phyloP scores from a whole-genome alignment of 202 grass and related monocot genomes.

The Carex sylvatica region DNA sequence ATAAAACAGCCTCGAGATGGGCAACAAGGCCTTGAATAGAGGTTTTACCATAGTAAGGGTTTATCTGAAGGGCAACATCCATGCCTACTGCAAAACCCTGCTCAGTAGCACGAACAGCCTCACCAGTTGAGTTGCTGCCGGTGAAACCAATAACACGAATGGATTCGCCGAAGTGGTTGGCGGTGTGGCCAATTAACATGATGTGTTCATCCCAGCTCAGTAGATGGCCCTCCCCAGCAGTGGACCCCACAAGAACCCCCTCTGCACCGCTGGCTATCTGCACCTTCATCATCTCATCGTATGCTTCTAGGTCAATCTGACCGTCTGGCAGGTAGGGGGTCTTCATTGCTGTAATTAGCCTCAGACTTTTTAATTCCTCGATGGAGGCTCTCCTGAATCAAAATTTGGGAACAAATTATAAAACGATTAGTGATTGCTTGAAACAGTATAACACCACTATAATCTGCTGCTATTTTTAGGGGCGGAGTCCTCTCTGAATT shows the following conservation, averaged over 20 bases:
- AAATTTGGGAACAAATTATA: neutral
- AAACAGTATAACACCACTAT: neutral
- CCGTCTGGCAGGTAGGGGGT: slow-evolving; percentile 89
- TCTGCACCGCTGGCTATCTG: slow-evolving; percentile 66
- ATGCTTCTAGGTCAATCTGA: slow-evolving; percentile 87
- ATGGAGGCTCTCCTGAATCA: slow-evolving; percentile 24
- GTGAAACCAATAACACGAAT: slow-evolving; percentile 86
- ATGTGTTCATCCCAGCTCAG: slow-evolving; percentile 94
- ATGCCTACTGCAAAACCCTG: slow-evolving; percentile 81
- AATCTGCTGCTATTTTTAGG: neutral
- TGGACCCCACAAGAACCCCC: slow-evolving; percentile 84
- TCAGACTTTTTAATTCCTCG: slow-evolving; percentile 55
- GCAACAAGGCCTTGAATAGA: slow-evolving; percentile 55
- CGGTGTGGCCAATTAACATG: slow-evolving; percentile 87
- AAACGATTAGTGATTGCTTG: neutral
- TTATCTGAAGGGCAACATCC: slow-evolving; percentile 89
- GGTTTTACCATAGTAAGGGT: slow-evolving; percentile 97
- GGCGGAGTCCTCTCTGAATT: too few species aligned
- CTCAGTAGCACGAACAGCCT: slow-evolving; percentile 66
- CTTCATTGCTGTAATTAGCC: slow-evolving; percentile 73
- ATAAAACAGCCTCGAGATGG: slow-evolving; percentile 71
- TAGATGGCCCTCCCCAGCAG: slow-evolving; percentile 80
- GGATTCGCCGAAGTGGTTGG: slow-evolving; percentile 67
- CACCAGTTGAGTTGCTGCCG: slow-evolving; percentile 76
- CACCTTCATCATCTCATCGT: slow-evolving; percentile 70